Percentiles rank a stretch among this genome's conserved stretches.
phyloP scores from a whole-genome alignment of 495 filamentous ascomycete species.

The Hypoxylon fragiforme region DNA sequence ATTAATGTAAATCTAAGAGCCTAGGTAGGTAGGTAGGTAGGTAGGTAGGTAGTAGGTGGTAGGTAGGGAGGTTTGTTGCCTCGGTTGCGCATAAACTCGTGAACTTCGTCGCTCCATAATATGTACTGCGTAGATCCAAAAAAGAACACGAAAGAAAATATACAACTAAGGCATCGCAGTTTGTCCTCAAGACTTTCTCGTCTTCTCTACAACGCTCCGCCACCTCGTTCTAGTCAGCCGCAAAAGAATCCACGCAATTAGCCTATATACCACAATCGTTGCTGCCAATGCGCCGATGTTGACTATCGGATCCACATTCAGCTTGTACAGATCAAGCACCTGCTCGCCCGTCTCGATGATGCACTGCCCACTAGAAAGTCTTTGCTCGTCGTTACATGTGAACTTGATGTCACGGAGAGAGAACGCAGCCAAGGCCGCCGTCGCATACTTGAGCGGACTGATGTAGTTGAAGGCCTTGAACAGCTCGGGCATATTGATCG shows the following conservation, averaged over 20 bases:
- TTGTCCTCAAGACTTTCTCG: constrained; percentile 13
- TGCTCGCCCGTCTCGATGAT: constrained; percentile 63
- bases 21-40: no score
- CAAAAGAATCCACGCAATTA: constrained; percentile 64
- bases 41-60: no score
- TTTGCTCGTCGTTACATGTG: constrained; percentile 59
- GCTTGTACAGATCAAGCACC: constrained; percentile 64
- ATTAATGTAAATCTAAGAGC: no score
- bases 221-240: constrained; percentile 49
- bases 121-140: no score
- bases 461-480: constrained; percentile 71
- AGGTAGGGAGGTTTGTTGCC: no score
- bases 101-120: no score
- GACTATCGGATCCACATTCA: constrained; percentile 58
- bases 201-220: constrained; percentile 34
- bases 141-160: no score
- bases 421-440: constrained; percentile 65
- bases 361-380: constrained; percentile 59
- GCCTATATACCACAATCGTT: constrained; percentile 63
- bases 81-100: no score
- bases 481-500: constrained; percentile 63
- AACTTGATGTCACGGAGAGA: constrained; percentile 60
- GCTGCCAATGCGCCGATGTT: constrained; percentile 64
- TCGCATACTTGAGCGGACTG: constrained; percentile 67
- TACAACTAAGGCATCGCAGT: no score